Conservation (phyloP, 176 grass and related monocot species). For the Zoysia japonica region DNA sequence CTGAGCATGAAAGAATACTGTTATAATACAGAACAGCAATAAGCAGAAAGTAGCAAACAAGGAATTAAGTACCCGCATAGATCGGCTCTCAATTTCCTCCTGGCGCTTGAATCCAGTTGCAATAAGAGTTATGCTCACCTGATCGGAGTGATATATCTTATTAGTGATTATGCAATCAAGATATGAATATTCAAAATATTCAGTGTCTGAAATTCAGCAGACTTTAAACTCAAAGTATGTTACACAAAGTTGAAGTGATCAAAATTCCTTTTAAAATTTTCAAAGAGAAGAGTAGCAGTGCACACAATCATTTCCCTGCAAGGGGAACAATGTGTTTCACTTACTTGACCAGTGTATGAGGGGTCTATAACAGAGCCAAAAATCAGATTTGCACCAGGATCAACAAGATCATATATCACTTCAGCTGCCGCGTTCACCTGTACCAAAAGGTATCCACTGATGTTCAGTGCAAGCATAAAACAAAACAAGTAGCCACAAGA, state of each 20-base stretch:
- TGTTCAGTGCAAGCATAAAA: conserved; percentile 1
- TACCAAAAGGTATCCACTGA: conserved; percentile 11
- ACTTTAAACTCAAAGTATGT: background rate
- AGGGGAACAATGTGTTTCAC: background rate
- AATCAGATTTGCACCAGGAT: conserved; percentile 93
- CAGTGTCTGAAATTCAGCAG: background rate
- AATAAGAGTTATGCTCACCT: conserved; percentile 90
- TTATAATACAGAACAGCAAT: background rate
- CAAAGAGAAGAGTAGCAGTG: background rate
- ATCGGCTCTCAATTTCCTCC: conserved; percentile 55
- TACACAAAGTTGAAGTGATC: background rate
- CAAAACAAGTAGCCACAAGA: background rate
- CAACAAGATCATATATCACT: conserved; percentile 95
- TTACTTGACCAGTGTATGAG: conserved; percentile 87
- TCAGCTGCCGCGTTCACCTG: conserved; percentile 92
- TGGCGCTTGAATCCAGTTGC: conserved; percentile 89
- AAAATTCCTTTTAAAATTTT: background rate
- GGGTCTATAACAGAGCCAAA: conserved; percentile 89
- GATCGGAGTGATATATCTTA: background rate
- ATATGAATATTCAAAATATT: background rate
- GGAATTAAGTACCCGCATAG: conserved; percentile 45
- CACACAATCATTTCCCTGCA: background rate
- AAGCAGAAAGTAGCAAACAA: background rate
- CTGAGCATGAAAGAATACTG: background rate
- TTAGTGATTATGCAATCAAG: background rate